These are phyloP conservation scores for Murraya paniculata DNA, from an alignment of 345 rosid genomes.

Conservation along the genomic window DNA sequence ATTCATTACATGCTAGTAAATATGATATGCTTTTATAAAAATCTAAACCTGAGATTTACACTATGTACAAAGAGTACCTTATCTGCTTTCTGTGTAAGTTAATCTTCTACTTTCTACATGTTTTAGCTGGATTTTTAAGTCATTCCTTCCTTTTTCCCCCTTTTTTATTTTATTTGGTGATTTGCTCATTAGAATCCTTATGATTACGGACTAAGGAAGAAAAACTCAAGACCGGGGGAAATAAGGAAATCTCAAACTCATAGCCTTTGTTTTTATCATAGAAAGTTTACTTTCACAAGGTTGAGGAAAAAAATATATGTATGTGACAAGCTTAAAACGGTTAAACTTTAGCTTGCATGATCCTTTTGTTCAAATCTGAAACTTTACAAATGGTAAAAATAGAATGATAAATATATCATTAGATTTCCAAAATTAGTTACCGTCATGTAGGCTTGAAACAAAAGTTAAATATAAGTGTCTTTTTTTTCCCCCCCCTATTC, in stretches of 20 bases:
- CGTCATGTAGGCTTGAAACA: too few species aligned
- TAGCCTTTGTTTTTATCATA: too few species aligned
- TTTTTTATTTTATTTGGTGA: background rate
- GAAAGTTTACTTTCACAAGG: too few species aligned
- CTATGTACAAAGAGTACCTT: constrained; percentile 33
- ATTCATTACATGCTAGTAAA: constrained; percentile 34
- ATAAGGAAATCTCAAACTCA: background rate
- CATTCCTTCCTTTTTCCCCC: background rate
- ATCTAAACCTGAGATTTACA: constrained; percentile 43
- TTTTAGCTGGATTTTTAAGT: background rate
- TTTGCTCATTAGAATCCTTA: too few species aligned
- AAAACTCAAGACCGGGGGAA: background rate
- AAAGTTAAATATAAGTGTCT: too few species aligned
- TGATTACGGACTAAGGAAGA: background rate
- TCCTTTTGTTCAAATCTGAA: background rate
- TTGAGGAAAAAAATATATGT: background rate
- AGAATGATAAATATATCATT: too few species aligned
- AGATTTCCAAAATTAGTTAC: too few species aligned
- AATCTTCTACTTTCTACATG: background rate
- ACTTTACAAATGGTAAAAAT: background rate
- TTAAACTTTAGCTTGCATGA: background rate
- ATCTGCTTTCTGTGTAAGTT: constrained; percentile 25
- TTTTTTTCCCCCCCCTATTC: too few species aligned
- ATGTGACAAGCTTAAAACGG: background rate
- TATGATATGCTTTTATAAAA: constrained; percentile 34